Conservation (phyloP, 129 eudicot genomes). For the Kitagawia praeruptora region DNA sequence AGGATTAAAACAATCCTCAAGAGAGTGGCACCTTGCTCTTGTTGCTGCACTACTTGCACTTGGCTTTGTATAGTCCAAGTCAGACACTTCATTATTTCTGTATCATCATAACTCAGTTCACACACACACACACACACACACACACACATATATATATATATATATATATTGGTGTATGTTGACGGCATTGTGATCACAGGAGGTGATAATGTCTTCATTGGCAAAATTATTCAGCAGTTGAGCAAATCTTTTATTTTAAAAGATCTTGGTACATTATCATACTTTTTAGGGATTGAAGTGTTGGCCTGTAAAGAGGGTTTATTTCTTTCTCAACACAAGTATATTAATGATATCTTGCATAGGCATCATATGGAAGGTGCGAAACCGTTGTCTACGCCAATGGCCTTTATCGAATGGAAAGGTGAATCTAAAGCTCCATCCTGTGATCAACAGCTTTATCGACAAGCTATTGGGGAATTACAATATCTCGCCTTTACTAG, state of each 20-base stretch:
- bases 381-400: neutral
- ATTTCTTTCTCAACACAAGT: neutral
- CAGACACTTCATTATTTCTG: neutral
- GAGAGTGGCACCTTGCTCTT: neutral
- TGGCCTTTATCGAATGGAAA: neutral
- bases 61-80: neutral
- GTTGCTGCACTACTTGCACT: neutral
- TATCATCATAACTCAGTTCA: neutral
- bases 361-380: neutral
- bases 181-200: neutral
- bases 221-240: neutral
- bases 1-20: neutral
- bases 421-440: no score
- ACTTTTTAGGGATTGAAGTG: neutral
- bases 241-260: neutral
- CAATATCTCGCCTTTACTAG: neutral
- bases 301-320: neutral
- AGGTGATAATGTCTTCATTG: neutral
- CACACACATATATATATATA: no score
- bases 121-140: no score
- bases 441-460: neutral
- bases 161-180: neutral
- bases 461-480: neutral
- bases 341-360: neutral
- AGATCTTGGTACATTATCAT: neutral